phyloP scores from a whole-genome alignment of 352 stramenopile species.

The Phytophthora aleatoria region DNA sequence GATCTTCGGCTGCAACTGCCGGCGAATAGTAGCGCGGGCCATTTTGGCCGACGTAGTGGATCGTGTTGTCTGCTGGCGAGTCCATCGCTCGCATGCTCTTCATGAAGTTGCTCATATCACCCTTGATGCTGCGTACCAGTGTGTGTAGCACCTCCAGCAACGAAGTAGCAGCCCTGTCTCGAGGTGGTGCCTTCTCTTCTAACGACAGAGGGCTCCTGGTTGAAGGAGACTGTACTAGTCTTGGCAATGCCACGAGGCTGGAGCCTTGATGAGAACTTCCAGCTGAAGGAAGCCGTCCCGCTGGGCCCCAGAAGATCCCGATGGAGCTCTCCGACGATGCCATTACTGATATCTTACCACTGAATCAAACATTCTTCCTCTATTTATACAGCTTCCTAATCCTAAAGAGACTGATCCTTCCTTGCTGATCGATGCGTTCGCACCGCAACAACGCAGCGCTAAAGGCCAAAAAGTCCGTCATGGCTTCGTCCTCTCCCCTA shows the following conservation, averaged over 20 bases:
- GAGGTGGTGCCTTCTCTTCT: background rate
- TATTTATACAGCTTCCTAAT: constrained; percentile 43
- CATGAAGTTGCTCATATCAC: constrained; percentile 42
- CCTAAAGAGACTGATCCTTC: constrained; percentile 56
- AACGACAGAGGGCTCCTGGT: constrained; percentile 1
- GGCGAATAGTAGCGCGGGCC: constrained; percentile 27
- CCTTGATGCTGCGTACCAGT: constrained; percentile 47
- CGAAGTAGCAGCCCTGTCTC: constrained; percentile 27
- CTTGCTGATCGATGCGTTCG: constrained; percentile 47
- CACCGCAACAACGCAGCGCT: constrained; percentile 42
- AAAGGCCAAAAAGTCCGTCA: constrained; percentile 70
- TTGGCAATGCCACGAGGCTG: constrained; percentile 6
- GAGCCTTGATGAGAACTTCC: background rate
- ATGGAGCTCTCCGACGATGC: constrained; percentile 16
- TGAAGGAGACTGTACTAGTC: constrained; percentile 7
- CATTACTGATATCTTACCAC: constrained; percentile 5
- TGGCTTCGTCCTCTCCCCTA: constrained; percentile 73
- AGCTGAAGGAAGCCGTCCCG: constrained; percentile 1
- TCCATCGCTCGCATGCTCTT: constrained; percentile 37
- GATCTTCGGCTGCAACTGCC: constrained; percentile 40
- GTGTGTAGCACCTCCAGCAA: constrained; percentile 55
- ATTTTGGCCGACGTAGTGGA: constrained; percentile 12
- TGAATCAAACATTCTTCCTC: constrained; percentile 8
- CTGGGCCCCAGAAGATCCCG: constrained; percentile 40
- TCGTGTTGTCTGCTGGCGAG: constrained; percentile 21